These are phyloP conservation scores for Komagataella populi DNA, from an alignment of 805 yeast genomes.

Conservation along the genomic window DNA sequence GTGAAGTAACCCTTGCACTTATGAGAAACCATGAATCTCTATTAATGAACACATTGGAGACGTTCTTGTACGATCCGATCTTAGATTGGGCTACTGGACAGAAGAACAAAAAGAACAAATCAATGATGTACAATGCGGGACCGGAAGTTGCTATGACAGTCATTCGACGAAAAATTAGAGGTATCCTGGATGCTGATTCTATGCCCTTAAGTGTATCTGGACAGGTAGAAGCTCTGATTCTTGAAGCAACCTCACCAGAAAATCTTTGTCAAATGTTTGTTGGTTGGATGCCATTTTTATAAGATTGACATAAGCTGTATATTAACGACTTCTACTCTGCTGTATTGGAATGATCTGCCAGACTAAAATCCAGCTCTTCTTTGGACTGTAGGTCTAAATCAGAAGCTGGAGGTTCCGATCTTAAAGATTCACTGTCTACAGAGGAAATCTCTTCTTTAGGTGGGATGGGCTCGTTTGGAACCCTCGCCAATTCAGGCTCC, in stretches of 20 bases:
- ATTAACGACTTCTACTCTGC: neutral
- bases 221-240: conserved; percentile 80
- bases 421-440: neutral
- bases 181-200: conserved; percentile 70
- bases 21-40: conserved; percentile 72
- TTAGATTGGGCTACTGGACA: conserved; percentile 51
- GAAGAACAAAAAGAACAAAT: conserved; percentile 22
- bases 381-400: neutral
- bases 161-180: conserved; percentile 71
- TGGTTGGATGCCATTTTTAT: conserved; percentile 83
- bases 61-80: conserved; percentile 85
- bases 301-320: conserved; percentile 5
- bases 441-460: neutral
- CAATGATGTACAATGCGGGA: conserved; percentile 11
- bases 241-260: conserved; percentile 62
- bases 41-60: conserved; percentile 81
- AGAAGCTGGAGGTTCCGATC: neutral
- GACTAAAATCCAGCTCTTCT: neutral
- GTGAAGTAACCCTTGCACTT: conserved; percentile 69
- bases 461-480: neutral
- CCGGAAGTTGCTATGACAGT: conserved; percentile 62
- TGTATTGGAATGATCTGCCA: neutral
- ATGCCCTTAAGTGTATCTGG: conserved; percentile 84
- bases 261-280: conserved; percentile 77
- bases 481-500: neutral